Conservation (phyloP, 768 basidiomycete genomes). For the Lactarius hatsudake region DNA sequence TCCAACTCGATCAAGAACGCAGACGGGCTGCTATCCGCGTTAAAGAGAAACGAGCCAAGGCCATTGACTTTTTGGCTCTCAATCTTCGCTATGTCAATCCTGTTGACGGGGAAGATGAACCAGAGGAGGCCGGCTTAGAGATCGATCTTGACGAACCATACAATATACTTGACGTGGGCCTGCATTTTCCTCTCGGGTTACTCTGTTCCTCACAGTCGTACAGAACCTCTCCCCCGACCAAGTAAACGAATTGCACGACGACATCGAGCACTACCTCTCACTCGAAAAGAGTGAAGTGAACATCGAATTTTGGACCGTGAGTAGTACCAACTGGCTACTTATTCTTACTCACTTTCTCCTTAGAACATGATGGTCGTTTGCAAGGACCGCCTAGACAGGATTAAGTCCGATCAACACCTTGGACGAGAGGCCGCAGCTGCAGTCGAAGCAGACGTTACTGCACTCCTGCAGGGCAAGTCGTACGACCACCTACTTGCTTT, state of each 20-base stretch:
- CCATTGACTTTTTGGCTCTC: constrained; percentile 95
- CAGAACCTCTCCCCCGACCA: constrained; percentile 85
- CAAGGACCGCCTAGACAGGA: constrained; percentile 80
- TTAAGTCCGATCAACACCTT: constrained; percentile 59
- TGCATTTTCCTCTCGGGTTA: not conserved
- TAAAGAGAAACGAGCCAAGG: constrained; percentile 95
- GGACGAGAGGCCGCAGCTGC: constrained; percentile 70
- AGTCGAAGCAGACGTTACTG: constrained; percentile 82
- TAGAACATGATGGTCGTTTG: constrained; percentile 98
- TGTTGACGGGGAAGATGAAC: constrained; percentile 59
- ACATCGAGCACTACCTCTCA: constrained; percentile 88
- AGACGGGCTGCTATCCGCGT: constrained; percentile 89
- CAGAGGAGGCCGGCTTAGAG: constrained; percentile 86
- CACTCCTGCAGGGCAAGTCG: constrained; percentile 79
- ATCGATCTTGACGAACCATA: constrained; percentile 99
- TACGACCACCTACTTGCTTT: constrained; percentile 80
- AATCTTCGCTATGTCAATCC: constrained; percentile 91
- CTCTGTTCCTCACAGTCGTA: constrained; percentile 14
- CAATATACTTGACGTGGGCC: constrained; percentile 88
- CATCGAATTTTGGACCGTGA: constrained; percentile 96
- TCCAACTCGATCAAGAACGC: constrained; percentile 93
- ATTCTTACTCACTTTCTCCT: constrained; percentile 4
- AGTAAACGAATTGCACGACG: constrained; percentile 89
- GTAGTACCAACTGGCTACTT: constrained; percentile 29
- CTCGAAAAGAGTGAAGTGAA: constrained; percentile 83